Evolutionary conservation across 768 basidiomycete species (phyloP), one percentile per base, ranked within the genome.

Genomic region (Clathrus columnatus): DNA sequence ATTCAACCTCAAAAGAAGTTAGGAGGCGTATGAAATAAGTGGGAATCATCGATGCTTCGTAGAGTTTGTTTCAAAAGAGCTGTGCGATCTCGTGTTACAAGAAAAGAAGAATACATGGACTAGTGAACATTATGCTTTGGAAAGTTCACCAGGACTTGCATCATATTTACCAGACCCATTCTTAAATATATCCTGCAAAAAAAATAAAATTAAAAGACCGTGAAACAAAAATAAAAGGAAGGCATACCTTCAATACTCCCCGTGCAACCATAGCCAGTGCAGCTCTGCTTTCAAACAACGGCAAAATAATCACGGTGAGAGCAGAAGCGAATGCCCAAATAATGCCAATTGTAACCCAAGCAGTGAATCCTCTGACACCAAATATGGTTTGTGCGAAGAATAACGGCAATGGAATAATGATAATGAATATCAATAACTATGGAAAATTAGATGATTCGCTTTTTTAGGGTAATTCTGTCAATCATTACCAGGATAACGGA

Each of bases 341-440:
- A 57, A 96, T 84, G 1, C 87, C 85, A 54, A 94, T 72, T 43
- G 79, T 70, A 7, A 95, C 85, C 91, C 91, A 96, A 0, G 79
- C 85, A 0, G 81, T 78, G 56, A 91, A 74, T 5, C 86, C 87
- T 8, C 69, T 61, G 41, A 78, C 73, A 21, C 78, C 75, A 58
- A 81, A 92, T 21, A 92, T 70, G 27, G 87, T 85, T 42, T 78
- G 76, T 0, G 89, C 83, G 65, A 87, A 88, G 75, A 95, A 95
- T 7, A 94, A 74, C 2, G 91, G 91, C 1, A 96, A 69, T 0
- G 92, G 94, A 51, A 96, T 81, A 53, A 91, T 51, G 61, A 91
- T 69, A 61, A 90, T 75, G 62, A 90, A 70, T 5, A 89, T 64
- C 26, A 85, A 47, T 50, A 80, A 75, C 84, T 81, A 52, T 23